These are phyloP conservation scores for Apophysomyces sp. DNA, from an alignment of 371 early-diverging fungal genomes.

Conservation along the genomic window DNA sequence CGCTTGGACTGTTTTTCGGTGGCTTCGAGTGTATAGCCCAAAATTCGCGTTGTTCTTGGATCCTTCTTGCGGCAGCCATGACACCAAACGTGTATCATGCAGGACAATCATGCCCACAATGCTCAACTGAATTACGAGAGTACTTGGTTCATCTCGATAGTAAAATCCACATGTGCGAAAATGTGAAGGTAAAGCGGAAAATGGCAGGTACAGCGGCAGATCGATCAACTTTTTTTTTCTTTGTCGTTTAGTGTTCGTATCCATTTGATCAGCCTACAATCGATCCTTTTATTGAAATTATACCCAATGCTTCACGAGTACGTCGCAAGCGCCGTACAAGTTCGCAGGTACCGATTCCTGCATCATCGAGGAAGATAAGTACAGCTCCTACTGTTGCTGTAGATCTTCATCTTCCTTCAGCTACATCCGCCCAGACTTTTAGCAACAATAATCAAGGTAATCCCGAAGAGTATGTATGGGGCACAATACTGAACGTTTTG, in stretches of 20 bases:
- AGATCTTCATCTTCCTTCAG: background rate
- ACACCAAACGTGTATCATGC: background rate
- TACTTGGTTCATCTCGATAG: background rate
- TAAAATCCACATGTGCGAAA: background rate
- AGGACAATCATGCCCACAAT: background rate
- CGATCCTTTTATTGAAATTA: background rate
- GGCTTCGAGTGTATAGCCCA: background rate
- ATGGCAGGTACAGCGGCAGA: background rate
- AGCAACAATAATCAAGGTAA: background rate
- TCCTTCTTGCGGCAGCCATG: background rate
- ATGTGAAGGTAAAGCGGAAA: background rate
- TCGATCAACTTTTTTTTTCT: background rate
- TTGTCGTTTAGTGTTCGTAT: background rate
- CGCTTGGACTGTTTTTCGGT: slow-evolving; percentile 1
- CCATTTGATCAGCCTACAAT: background rate
- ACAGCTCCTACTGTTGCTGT: background rate
- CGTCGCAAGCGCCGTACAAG: background rate
- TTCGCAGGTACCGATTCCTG: background rate
- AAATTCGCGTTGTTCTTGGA: background rate
- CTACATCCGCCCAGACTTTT: background rate
- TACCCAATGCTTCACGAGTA: background rate
- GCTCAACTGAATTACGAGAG: background rate
- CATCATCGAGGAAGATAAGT: background rate
- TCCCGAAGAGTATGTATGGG: background rate
- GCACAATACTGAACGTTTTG: background rate